Conservation (phyloP, 192 early-diverging fungal species). For the Chytriomyces sp. region DNA sequence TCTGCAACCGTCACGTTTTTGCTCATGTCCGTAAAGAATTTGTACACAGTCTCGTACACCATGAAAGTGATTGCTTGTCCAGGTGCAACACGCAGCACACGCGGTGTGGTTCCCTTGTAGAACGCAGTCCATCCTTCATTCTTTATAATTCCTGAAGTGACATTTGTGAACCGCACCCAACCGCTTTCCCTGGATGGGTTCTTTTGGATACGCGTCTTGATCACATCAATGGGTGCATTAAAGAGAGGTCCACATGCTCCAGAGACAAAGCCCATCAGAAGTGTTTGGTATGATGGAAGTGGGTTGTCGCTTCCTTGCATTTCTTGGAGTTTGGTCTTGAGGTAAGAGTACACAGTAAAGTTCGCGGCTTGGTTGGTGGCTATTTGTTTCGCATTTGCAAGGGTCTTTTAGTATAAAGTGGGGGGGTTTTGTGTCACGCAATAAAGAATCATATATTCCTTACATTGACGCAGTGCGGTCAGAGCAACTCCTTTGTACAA, state of each 20-base stretch:
- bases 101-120: constrained; percentile 93
- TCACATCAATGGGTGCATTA: constrained; percentile 96
- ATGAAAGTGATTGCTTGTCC: constrained; percentile 98
- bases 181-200: constrained; percentile 72
- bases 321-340: constrained; percentile 78
- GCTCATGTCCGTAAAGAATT: constrained; percentile 44
- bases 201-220: constrained; percentile 99
- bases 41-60: constrained; percentile 62
- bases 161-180: constrained; percentile 76
- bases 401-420: too few relatives aligned
- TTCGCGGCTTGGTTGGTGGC: constrained; percentile 98
- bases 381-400: constrained; percentile 30
- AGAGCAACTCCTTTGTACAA: constrained; percentile 94
- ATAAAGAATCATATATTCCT: background rate
- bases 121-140: constrained; percentile 93
- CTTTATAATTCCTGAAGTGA: constrained; percentile 75
- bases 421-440: too few relatives aligned
- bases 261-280: constrained; percentile 89
- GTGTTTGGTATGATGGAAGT: constrained; percentile 89
- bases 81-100: constrained; percentile 91
- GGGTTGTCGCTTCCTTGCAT: constrained; percentile 62
- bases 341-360: constrained; percentile 95
- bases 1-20: constrained; percentile 26
- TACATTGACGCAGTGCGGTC: constrained; percentile 89
- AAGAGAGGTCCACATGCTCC: constrained; percentile 81